Conservation (phyloP, 768 basidiomycete genomes). For the Phaeotremella skinneri region DNA sequence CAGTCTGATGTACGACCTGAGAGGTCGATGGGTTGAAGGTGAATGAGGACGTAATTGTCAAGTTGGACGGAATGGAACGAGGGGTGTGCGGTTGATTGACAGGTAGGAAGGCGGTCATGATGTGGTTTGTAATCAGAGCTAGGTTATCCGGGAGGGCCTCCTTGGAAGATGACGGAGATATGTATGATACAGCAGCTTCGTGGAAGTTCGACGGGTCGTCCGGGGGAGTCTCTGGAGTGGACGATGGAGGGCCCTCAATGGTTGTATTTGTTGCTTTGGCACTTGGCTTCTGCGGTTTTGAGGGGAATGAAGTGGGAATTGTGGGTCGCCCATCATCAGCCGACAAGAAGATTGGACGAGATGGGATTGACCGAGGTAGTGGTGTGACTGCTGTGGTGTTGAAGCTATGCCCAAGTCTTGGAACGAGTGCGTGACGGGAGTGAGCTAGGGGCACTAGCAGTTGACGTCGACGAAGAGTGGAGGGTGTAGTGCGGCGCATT, state of each 20-base stretch:
- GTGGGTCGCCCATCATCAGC: background rate
- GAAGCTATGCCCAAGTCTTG: slow-evolving; percentile 4
- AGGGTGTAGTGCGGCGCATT: slow-evolving; percentile 22
- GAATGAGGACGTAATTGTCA: slow-evolving; percentile 3
- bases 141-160: slow-evolving; percentile 16
- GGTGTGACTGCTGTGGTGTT: slow-evolving; percentile 3
- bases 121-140: slow-evolving; percentile 16
- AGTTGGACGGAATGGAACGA: background rate
- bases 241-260: background rate
- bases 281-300: background rate
- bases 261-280: background rate
- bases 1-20: background rate
- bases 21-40: background rate
- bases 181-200: slow-evolving; percentile 10
- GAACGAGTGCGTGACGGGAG: slow-evolving; percentile 1
- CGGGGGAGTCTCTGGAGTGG: background rate
- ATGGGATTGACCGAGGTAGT: slow-evolving; percentile 11
- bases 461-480: slow-evolving; percentile 16
- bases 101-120: slow-evolving; percentile 29
- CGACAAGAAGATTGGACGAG: slow-evolving; percentile 14
- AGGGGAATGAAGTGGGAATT: too few species aligned
- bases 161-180: slow-evolving; percentile 6
- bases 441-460: slow-evolving; percentile 9
- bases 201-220: background rate
- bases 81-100: slow-evolving; percentile 24